These are phyloP conservation scores for Komagataella ulmi DNA, from an alignment of 805 yeast species.

Conservation along the genomic window DNA sequence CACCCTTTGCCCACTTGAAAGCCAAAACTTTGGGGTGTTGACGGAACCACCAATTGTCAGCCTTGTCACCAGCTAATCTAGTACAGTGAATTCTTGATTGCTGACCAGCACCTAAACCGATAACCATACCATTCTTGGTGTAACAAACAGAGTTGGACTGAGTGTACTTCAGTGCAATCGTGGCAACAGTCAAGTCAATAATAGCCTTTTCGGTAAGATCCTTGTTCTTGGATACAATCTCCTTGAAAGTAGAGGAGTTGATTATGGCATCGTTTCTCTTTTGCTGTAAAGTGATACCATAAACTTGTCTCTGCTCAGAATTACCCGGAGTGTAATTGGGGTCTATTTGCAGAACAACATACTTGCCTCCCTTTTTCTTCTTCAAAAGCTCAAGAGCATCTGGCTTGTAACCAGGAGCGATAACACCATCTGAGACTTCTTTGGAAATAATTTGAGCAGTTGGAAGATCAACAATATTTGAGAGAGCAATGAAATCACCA, in stretches of 20 bases:
- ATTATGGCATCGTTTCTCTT: slow-evolving; percentile 97
- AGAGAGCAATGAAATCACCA: slow-evolving; percentile 96
- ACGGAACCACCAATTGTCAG: slow-evolving; percentile 99
- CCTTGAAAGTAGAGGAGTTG: slow-evolving; percentile 80
- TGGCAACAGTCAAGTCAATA: slow-evolving; percentile 91
- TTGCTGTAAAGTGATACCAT: slow-evolving; percentile 91
- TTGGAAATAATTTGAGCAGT: slow-evolving; percentile 95
- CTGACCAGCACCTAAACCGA: slow-evolving; percentile 99
- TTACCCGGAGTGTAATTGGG: slow-evolving; percentile 80
- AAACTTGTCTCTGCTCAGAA: slow-evolving; percentile 86
- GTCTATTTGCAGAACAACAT: slow-evolving; percentile 92
- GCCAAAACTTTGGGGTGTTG: slow-evolving; percentile 91
- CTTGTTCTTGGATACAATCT: slow-evolving; percentile 81
- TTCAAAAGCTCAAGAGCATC: slow-evolving; percentile 83
- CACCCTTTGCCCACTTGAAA: slow-evolving; percentile 96
- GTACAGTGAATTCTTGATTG: slow-evolving; percentile 99
- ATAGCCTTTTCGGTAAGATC: slow-evolving; percentile 82
- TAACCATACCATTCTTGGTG: slow-evolving; percentile 98
- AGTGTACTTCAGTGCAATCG: slow-evolving; percentile 93
- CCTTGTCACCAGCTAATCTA: slow-evolving; percentile 97
- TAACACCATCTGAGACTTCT: slow-evolving; percentile 97
- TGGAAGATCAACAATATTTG: slow-evolving; percentile 90
- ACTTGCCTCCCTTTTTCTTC: slow-evolving; percentile 94
- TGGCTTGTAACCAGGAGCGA: slow-evolving; percentile 92
- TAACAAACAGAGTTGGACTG: slow-evolving; percentile 98